Conservation (phyloP, 2,329 filamentous ascomycete genomes). For the Whalleya microplaca region DNA sequence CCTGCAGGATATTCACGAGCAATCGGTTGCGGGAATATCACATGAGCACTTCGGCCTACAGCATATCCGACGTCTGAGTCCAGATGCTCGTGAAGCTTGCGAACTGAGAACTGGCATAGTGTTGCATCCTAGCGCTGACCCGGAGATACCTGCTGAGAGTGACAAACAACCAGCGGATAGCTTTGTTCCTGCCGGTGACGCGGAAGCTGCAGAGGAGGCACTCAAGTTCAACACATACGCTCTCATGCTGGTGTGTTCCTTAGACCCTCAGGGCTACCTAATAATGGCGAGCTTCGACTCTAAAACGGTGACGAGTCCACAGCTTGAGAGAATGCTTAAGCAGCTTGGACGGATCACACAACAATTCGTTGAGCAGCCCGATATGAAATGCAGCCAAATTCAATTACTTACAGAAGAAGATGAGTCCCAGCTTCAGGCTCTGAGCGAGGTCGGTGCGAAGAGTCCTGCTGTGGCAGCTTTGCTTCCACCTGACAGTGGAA, state of each 20-base stretch:
- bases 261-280: constrained; percentile 58
- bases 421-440: constrained; percentile 34
- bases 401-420: constrained; percentile 42
- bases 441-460: constrained; percentile 32
- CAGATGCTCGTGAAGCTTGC: constrained; percentile 58
- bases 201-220: constrained; percentile 62
- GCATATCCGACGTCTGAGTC: constrained; percentile 60
- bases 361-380: constrained; percentile 48
- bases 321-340: constrained; percentile 56
- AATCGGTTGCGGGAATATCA: constrained; percentile 60
- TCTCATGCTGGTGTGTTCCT: constrained; percentile 67
- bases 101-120: constrained; percentile 59
- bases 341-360: constrained; percentile 56
- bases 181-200: constrained; percentile 59
- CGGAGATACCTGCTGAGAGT: constrained; percentile 30
- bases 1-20: constrained; percentile 59
- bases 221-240: constrained; percentile 63
- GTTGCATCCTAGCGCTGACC: constrained; percentile 50
- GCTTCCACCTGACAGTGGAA: constrained; percentile 27
- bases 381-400: constrained; percentile 40
- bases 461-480: constrained; percentile 25
- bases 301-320: constrained; percentile 54
- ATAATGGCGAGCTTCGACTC: constrained; percentile 69
- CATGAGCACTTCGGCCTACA: constrained; percentile 68
- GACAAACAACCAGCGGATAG: constrained; percentile 50